Percentiles rank a stretch among this genome's conserved stretches.
These are phyloP conservation scores for Yamadazyma jaroonii DNA, from an alignment of 1,139 yeast genomes.

Conservation along the genomic window DNA sequence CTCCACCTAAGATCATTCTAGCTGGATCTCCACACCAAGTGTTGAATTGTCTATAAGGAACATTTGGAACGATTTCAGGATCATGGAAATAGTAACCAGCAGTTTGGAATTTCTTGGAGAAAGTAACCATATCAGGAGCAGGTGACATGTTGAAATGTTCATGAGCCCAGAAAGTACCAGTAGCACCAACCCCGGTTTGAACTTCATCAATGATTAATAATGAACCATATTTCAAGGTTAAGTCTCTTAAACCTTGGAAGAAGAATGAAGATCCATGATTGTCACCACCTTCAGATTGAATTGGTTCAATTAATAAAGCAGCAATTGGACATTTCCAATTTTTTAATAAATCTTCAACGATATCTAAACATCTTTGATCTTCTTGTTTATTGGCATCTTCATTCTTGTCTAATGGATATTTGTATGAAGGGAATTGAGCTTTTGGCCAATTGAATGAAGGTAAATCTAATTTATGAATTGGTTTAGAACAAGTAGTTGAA, in stretches of 20 bases:
- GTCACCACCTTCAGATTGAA: conserved; percentile 78
- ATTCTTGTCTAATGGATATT: conserved; percentile 66
- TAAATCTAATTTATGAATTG: conserved; percentile 79
- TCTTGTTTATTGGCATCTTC: conserved; percentile 56
- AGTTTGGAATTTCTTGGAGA: conserved; percentile 75
- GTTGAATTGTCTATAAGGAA: conserved; percentile 73
- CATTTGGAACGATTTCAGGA: conserved; percentile 57
- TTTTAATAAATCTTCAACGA: conserved; percentile 54
- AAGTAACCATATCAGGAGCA: conserved; percentile 71
- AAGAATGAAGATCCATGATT: conserved; percentile 60
- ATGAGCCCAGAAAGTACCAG: conserved; percentile 73
- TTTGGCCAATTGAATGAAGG: conserved; percentile 88
- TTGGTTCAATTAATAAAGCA: conserved; percentile 69
- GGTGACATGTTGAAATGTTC: conserved; percentile 65
- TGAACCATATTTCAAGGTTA: conserved; percentile 56
- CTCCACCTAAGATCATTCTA: conserved; percentile 59
- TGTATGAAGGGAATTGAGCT: conserved; percentile 73
- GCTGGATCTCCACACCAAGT: conserved; percentile 87
- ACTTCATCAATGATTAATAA: conserved; percentile 71
- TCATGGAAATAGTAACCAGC: conserved; percentile 76
- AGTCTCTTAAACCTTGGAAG: conserved; percentile 64
- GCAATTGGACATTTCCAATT: conserved; percentile 66
- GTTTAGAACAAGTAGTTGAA: conserved; percentile 76
- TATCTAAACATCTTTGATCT: conserved; percentile 63
- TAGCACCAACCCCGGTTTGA: conserved; percentile 74